Percentiles rank a stretch among this genome's conserved stretches.
Conservation (phyloP, 306 rosid species). For the Spatholobus suberectus region DNA sequence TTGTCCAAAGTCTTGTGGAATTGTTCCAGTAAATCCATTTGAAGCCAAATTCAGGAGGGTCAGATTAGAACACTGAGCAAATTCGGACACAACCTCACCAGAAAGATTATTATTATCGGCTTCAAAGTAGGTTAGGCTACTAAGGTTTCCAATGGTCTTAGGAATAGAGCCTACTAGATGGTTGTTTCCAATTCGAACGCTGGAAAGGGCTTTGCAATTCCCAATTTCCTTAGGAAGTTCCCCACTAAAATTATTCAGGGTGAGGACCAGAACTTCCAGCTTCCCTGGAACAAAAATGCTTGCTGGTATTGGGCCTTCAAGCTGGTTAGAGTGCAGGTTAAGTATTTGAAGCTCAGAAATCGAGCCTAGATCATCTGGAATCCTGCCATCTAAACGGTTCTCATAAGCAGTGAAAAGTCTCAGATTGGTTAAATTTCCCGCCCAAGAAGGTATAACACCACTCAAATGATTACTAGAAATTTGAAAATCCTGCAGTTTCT, state of each 20-base stretch:
- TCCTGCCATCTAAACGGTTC: constrained; percentile 73
- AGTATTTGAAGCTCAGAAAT: constrained; percentile 73
- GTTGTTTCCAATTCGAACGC: constrained; percentile 55
- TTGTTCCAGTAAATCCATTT: constrained; percentile 79
- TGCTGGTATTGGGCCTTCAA: constrained; percentile 84
- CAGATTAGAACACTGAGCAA: constrained; percentile 81
- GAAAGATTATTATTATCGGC: constrained; percentile 89
- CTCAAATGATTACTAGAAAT: constrained; percentile 80
- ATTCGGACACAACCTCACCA: constrained; percentile 70
- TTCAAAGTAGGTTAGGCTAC: constrained; percentile 96
- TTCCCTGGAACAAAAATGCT: constrained; percentile 83
- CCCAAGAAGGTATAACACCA: constrained; percentile 85
- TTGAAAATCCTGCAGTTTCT: constrained; percentile 76
- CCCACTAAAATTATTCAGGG: constrained; percentile 80
- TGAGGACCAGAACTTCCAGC: constrained; percentile 85
- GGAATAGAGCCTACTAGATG: constrained; percentile 52
- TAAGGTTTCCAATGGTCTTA: constrained; percentile 70
- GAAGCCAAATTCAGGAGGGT: constrained; percentile 94
- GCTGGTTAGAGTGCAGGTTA: constrained; percentile 90
- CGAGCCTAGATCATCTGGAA: constrained; percentile 82
- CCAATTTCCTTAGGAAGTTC: constrained; percentile 54
- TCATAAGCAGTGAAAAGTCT: constrained; percentile 91
- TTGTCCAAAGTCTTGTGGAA: constrained; percentile 81
- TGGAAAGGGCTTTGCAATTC: constrained; percentile 55
- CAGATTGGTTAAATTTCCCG: constrained; percentile 80